Conservation (phyloP, 768 basidiomycete species). For the Hebeloma cylindrosporum region DNA sequence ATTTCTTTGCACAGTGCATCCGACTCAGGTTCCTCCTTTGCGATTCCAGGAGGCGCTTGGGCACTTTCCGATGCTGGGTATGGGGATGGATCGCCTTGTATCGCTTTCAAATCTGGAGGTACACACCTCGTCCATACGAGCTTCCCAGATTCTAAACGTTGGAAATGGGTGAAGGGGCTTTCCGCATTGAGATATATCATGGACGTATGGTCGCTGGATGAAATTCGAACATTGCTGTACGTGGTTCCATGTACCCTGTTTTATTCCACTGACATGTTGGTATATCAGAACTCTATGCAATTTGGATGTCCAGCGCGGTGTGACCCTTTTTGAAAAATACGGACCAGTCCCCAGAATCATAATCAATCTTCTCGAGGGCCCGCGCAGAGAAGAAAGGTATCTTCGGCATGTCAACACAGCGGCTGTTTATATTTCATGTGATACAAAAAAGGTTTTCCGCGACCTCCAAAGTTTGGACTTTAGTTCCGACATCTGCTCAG, state of each 20-base stretch:
- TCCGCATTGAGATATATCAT: constrained; percentile 7
- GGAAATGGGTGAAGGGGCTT: constrained; percentile 12
- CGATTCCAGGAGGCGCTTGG: constrained; percentile 5
- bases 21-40: background rate
- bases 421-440: constrained; percentile 2
- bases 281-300: constrained; percentile 2
- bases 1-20: background rate
- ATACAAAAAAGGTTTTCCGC: constrained; percentile 2
- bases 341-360: constrained; percentile 7
- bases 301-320: constrained; percentile 1
- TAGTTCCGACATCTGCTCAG: constrained; percentile 8
- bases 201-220: constrained; percentile 6
- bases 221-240: constrained; percentile 3
- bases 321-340: constrained; percentile 10
- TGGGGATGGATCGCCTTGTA: background rate
- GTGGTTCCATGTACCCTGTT: background rate
- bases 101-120: constrained; percentile 1
- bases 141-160: constrained; percentile 7
- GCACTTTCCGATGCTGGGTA: constrained; percentile 4
- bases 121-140: constrained; percentile 6
- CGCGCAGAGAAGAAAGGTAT: background rate
- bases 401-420: constrained; percentile 2
- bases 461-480: constrained; percentile 10
- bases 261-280: constrained; percentile 8
- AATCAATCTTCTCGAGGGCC: constrained; percentile 5